Base-by-base conservation (phyloP, 2,329 filamentous ascomycete genomes). In the Aspergillus terreus region DNA sequence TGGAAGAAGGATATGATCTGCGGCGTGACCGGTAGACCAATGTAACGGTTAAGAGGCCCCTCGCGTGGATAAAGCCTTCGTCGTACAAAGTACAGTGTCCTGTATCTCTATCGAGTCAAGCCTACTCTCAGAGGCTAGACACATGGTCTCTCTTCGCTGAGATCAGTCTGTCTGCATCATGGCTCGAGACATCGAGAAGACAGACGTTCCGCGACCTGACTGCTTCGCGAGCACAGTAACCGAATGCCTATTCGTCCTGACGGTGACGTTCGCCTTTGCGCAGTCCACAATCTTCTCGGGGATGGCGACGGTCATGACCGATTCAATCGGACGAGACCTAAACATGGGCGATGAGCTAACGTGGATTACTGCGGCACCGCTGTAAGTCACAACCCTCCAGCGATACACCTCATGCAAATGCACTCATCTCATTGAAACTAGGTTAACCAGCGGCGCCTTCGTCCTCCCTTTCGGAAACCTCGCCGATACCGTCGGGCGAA, bases 401-500 rank as follows among this genome's bases (percentile, higher is more conserved):
- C 17, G 1, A 1, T 17, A 19, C 6, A 23, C 11, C n/a, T 6
- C 6, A n/a, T 23, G 5, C 40, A 42, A 21, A 6, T 9, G 15
- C 19, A 14, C 35, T 40, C 30, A 40, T 15, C 4, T 11, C 12
- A 17, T 4, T 4, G 4, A 27, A 50, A 50, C 50, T 81, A 38
- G 79, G 12, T 74, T 88, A 14, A 81, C 80, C 1, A 81, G 81
- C 33, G 84, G 84, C 6, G 78, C 84, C 0, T 82, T 88, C 58
- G 76, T 88, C 55, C 76, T 88, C 7, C 80, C 84, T 58, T 85
- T 88, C 53, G 85, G 84, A 36, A 82, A 81, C 58, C 70, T 86
- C 6, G 83, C 84, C 2, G 85, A 88, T 62, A 72, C 86, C 42
- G 82, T 87, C 44, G 85, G 84, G n/a, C 77, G 84, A 32, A 83